Base-by-base conservation (phyloP, 1,139 yeast genomes). In the Arxiozyma heterogenica region DNA sequence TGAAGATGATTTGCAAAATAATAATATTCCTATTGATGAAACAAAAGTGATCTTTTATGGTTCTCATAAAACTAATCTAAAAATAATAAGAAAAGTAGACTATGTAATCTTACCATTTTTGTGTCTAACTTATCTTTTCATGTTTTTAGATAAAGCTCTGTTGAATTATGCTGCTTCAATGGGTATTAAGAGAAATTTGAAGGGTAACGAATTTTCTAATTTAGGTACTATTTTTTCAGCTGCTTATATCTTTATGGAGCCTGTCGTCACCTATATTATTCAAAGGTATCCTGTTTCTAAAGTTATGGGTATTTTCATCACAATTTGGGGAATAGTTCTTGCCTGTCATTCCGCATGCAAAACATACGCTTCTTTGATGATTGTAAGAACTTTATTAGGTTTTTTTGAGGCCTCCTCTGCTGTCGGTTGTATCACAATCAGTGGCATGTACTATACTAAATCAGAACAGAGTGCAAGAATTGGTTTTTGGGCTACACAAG, bases 221-320 rank as follows among this genome's bases (percentile, higher is more conserved):
- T 70, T 80, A 52, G 80, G 83, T n/a, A 81, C 87, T 1, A 75
- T 81, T 39, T 83, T 83, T 64, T 73, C 74, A 51, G 78, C 75
- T 4, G 69, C 77, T 45, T 80, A 79, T 57, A 80, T 80, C 51
- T 71, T 77, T 55, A 84, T 86, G 41, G 80, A 80, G 50, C 74
- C 80, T 22, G 78, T 84, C 15, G 76, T 78, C 21, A 75, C 78
- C 55, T 75, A 73, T 60, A 62, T 81, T 25, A 67, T 82, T 46
- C 82, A 82, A 64, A 73, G 72, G 57, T 73, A 73, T 51, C 84
- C 85, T 2, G 72, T 82, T 20, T 82, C 81, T 1, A 81, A 79
- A 61, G 73, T 75, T 50, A 69, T 80, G 41, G 77, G 80, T 6
- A 56, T 64, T 4, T 73, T 73, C 58, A 71, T 81, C 49, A 62